phyloP scores from a whole-genome alignment of 192 early-diverging fungal species.

The Thamnidium elegans region DNA sequence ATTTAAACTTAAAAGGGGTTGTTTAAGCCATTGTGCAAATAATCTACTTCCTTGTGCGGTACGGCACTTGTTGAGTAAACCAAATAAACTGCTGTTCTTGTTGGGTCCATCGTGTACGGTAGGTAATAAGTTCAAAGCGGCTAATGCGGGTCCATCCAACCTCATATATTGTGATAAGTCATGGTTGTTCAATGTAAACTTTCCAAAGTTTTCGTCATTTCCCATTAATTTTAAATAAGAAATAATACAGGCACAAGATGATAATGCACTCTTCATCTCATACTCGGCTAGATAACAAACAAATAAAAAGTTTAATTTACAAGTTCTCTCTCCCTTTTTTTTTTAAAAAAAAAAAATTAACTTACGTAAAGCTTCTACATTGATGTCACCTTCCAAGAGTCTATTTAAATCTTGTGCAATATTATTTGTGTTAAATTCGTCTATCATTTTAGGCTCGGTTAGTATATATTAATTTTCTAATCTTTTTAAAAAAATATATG shows the following conservation, averaged over 20 bases:
- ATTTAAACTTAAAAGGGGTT: conserved; percentile 71
- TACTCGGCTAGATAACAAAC: conserved; percentile 54
- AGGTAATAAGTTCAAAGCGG: conserved; percentile 85
- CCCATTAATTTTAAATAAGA: conserved; percentile 53
- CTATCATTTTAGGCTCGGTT: conserved; percentile 21
- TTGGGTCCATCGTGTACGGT: conserved; percentile 63
- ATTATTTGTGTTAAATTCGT: conserved; percentile 70
- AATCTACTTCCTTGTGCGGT: conserved; percentile 84
- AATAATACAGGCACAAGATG: conserved; percentile 62
- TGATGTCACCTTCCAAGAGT: conserved; percentile 65
- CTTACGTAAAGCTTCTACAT: conserved; percentile 63
- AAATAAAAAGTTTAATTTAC: too few species aligned
- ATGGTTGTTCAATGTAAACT: conserved; percentile 67
- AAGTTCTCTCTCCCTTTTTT: neutral
- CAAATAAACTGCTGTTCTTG: conserved; percentile 64
- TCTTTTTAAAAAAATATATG: neutral
- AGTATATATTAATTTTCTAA: neutral
- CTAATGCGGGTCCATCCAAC: conserved; percentile 86
- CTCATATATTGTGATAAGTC: conserved; percentile 89
- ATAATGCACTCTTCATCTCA: conserved; percentile 70
- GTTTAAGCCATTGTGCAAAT: conserved; percentile 89
- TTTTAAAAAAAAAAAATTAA: too few species aligned
- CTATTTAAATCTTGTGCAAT: conserved; percentile 86
- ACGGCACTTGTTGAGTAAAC: conserved; percentile 85
- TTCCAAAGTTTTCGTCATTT: conserved; percentile 69